phyloP scores from a whole-genome alignment of 176 grass and related monocot species.

The Dactylis glomerata region DNA sequence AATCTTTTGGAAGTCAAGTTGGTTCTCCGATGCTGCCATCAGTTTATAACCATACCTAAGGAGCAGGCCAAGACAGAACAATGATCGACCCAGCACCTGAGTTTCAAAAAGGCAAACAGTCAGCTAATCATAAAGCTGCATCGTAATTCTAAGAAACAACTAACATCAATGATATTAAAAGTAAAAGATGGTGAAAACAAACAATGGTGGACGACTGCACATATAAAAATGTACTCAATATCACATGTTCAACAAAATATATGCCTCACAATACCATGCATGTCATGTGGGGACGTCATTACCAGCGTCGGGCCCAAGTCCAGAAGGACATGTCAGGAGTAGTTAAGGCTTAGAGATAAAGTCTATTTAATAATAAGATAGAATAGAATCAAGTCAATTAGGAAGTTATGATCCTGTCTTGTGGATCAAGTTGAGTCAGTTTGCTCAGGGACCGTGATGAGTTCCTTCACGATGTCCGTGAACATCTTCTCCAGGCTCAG shows the following conservation, averaged over 20 bases:
- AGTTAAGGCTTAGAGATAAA: too few relatives aligned
- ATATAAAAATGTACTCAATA: constrained; percentile 8
- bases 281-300: too few relatives aligned
- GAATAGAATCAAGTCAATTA: too few relatives aligned
- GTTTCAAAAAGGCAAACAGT: constrained; percentile 35
- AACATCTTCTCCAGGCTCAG: too few relatives aligned
- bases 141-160: neutral
- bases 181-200: constrained; percentile 18
- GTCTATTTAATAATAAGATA: too few relatives aligned
- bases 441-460: too few relatives aligned
- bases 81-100: constrained; percentile 79
- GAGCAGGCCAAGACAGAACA: constrained; percentile 95
- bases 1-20: constrained; percentile 77
- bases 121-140: constrained; percentile 34
- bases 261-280: neutral
- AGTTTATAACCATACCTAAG: constrained; percentile 89
- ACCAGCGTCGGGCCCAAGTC: too few relatives aligned
- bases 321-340: too few relatives aligned
- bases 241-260: constrained; percentile 11
- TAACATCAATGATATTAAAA: constrained; percentile 4
- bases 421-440: too few relatives aligned
- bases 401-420: too few relatives aligned
- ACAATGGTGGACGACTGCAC: constrained; percentile 22
- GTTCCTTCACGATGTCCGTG: too few relatives aligned
- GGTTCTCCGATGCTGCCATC: constrained; percentile 59